Conservation (phyloP, 768 basidiomycete species). For the Imleria badia region DNA sequence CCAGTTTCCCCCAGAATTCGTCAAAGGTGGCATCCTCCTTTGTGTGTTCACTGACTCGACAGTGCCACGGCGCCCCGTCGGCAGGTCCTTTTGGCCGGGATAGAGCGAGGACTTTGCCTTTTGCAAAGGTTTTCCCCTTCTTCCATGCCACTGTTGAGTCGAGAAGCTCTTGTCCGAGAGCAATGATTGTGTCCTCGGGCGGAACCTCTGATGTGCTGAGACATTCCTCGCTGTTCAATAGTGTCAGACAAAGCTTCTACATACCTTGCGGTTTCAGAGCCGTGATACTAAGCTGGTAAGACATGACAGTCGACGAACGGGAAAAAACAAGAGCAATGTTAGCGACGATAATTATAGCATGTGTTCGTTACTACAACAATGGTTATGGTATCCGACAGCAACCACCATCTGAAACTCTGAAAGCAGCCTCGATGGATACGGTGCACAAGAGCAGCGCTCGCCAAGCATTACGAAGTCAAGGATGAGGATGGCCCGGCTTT, state of each 20-base stretch:
- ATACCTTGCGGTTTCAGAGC: constrained; percentile 42
- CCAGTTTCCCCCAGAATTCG: constrained; percentile 68
- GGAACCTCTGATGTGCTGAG: constrained; percentile 50
- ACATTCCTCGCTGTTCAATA: not conserved
- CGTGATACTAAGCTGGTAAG: constrained; percentile 40
- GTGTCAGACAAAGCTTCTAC: not conserved
- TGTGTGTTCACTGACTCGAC: constrained; percentile 64
- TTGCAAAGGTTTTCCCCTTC: constrained; percentile 60
- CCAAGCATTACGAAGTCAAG: constrained; percentile 2
- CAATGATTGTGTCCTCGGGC: constrained; percentile 54
- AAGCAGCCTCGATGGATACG: too few relatives aligned
- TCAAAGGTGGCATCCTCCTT: constrained; percentile 70
- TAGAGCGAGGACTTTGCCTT: constrained; percentile 54
- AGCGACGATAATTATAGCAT: constrained; percentile 16
- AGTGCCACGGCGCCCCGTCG: constrained; percentile 67
- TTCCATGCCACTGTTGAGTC: constrained; percentile 62
- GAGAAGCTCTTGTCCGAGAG: constrained; percentile 54
- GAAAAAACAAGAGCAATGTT: not conserved
- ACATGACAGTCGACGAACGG: constrained; percentile 20
- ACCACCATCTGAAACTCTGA: not conserved
- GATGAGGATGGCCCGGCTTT: constrained; percentile 15
- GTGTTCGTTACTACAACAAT: constrained; percentile 17
- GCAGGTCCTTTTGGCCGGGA: constrained; percentile 49
- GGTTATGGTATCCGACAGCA: constrained; percentile 9
- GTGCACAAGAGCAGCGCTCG: too few relatives aligned